Evolutionary conservation across 108 stramenopile species (phyloP).

Genomic region (Seminavis robusta): DNA sequence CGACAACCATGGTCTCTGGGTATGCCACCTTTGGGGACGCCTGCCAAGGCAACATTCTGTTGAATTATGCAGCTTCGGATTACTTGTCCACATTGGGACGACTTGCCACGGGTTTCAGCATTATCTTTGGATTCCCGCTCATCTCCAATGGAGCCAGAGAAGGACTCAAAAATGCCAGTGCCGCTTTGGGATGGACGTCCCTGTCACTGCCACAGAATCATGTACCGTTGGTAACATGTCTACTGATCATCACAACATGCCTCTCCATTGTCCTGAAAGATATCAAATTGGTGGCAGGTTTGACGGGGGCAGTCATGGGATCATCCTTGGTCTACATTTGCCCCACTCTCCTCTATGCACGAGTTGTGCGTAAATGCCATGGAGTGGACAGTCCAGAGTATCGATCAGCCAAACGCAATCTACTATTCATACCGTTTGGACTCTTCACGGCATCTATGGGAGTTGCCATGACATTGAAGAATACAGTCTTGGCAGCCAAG

Average conservation of each 20-base stretch:
- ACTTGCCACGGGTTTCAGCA: conserved; percentile 27
- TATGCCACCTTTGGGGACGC: conserved; percentile 45
- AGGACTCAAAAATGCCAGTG: conserved; percentile 22
- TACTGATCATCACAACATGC: conserved; percentile 13
- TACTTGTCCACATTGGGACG: conserved; percentile 24
- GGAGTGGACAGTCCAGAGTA: conserved; percentile 27
- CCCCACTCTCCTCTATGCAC: conserved; percentile 33
- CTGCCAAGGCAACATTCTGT: conserved; percentile 32
- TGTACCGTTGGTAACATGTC: conserved; percentile 12
- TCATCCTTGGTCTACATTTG: conserved; percentile 33
- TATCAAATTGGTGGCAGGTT: conserved; percentile 26
- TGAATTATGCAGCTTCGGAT: conserved; percentile 40
- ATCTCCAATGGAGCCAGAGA: conserved; percentile 24
- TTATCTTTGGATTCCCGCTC: conserved; percentile 48
- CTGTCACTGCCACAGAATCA: conserved; percentile 14
- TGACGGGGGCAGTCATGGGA: conserved; percentile 35
- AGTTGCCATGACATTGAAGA: conserved; percentile 41
- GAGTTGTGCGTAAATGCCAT: conserved; percentile 3
- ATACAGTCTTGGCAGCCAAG: neutral
- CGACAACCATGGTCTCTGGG: conserved; percentile 23
- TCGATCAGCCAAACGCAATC: conserved; percentile 8
- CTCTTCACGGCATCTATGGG: conserved; percentile 27
- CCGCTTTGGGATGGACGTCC: neutral
- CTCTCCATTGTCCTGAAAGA: conserved; percentile 21
- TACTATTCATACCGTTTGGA: conserved; percentile 38